phyloP scores from a whole-genome alignment of 768 basidiomycete species.

The Tylopilus felleus region DNA sequence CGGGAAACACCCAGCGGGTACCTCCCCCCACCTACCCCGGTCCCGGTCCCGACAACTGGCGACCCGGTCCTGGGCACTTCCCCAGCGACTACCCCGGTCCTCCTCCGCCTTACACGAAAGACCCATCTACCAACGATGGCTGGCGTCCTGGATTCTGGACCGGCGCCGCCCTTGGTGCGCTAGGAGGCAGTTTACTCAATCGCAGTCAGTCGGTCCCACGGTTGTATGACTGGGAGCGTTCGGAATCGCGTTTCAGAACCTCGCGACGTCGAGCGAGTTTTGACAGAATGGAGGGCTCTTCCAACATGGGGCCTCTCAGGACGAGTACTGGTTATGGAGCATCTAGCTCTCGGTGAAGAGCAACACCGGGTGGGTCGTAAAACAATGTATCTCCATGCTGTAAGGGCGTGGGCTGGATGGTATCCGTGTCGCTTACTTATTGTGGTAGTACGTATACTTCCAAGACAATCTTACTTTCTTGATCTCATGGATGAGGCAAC shows the following conservation, averaged over 20 bases:
- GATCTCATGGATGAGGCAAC: neutral
- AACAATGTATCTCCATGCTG: neutral
- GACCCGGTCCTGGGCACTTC: slow-evolving; percentile 45
- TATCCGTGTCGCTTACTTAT: neutral
- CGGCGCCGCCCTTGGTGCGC: slow-evolving; percentile 70
- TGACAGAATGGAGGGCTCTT: slow-evolving; percentile 68
- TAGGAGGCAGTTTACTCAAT: slow-evolving; percentile 59
- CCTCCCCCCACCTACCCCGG: slow-evolving; percentile 31
- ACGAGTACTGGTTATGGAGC: slow-evolving; percentile 79
- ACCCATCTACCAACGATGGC: slow-evolving; percentile 28
- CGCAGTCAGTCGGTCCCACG: slow-evolving; percentile 28
- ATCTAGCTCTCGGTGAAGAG: slow-evolving; percentile 60
- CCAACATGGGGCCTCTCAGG: slow-evolving; percentile 67
- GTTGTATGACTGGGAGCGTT: slow-evolving; percentile 61
- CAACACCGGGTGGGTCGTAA: neutral
- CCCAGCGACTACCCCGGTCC: slow-evolving; percentile 48
- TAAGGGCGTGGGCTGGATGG: neutral
- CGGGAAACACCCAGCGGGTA: slow-evolving; percentile 29
- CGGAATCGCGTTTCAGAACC: slow-evolving; percentile 29
- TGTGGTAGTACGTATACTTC: neutral
- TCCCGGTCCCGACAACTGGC: slow-evolving; percentile 14
- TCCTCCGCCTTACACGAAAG: slow-evolving; percentile 56
- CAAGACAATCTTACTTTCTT: neutral
- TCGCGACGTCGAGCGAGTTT: slow-evolving; percentile 25
- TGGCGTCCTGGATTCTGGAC: slow-evolving; percentile 85